These are phyloP conservation scores for Arabidopsis lyrata DNA, from an alignment of 441 rosid genomes.

Conservation along the genomic window DNA sequence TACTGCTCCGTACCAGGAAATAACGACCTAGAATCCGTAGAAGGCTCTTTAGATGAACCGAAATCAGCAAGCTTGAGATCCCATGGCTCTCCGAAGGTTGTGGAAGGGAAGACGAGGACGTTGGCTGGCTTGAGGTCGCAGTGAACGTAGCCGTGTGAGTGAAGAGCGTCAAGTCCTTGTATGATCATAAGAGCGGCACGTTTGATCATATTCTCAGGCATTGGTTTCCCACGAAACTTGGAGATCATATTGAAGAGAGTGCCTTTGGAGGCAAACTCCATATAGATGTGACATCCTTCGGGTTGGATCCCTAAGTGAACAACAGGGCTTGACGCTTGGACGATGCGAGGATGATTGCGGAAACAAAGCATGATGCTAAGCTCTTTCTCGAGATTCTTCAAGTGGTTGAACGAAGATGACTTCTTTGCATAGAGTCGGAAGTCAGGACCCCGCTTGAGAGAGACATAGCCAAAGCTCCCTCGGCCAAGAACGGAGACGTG, in stretches of 20 bases:
- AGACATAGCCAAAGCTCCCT: slow-evolving; percentile 12
- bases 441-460: background rate
- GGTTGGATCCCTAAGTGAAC: background rate
- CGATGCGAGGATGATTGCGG: slow-evolving; percentile 13
- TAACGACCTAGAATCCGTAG: slow-evolving; percentile 4
- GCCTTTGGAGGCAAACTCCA: slow-evolving; percentile 23
- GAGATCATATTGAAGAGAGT: slow-evolving; percentile 21
- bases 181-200: slow-evolving; percentile 12
- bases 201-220: slow-evolving; percentile 18
- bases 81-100: slow-evolving; percentile 20
- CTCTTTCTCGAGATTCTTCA: slow-evolving; percentile 11
- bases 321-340: slow-evolving; percentile 5
- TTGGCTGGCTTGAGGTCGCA: slow-evolving; percentile 39
- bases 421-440: slow-evolving; percentile 3
- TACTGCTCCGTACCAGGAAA: slow-evolving; percentile 15
- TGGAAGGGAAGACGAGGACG: slow-evolving; percentile 18
- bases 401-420: background rate
- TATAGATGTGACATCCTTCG: slow-evolving; percentile 15
- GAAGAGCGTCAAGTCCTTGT: slow-evolving; percentile 29
- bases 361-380: slow-evolving; percentile 20
- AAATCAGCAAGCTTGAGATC: slow-evolving; percentile 31
- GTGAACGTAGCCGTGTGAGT: slow-evolving; percentile 25
- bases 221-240: background rate
- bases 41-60: slow-evolving; percentile 21
- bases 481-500: slow-evolving; percentile 12